Evolutionary conservation across 257 asterid species (phyloP).

Genomic region (Paulownia fortunei): DNA sequence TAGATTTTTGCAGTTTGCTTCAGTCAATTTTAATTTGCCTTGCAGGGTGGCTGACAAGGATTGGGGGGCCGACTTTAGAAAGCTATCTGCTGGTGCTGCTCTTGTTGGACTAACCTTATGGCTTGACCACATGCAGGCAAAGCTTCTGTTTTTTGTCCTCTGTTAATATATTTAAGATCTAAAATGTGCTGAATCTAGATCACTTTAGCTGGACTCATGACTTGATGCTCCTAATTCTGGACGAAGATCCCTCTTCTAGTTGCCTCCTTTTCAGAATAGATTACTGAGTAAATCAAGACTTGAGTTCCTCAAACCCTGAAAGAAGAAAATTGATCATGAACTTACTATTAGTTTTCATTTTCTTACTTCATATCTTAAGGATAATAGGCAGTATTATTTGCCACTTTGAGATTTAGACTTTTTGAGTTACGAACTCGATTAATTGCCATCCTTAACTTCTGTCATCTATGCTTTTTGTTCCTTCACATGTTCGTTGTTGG

Average conservation of each 20-base stretch:
- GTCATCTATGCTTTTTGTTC: too few species aligned
- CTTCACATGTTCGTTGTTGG: too few species aligned
- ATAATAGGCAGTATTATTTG: not conserved
- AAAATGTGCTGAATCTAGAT: not conserved
- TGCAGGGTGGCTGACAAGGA: constrained; percentile 96
- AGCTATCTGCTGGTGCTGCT: constrained; percentile 96
- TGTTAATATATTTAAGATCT: constrained; percentile 15
- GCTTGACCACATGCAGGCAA: constrained; percentile 99
- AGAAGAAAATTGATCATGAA: not conserved
- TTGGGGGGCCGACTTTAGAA: constrained; percentile 98
- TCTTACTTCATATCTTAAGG: too few species aligned
- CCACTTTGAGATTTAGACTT: not conserved
- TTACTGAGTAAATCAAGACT: not conserved
- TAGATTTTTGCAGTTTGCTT: constrained; percentile 24
- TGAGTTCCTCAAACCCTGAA: not conserved
- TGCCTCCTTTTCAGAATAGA: constrained; percentile 1
- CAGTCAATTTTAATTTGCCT: constrained; percentile 31
- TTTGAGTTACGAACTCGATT: not conserved
- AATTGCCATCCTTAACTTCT: not conserved
- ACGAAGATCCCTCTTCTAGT: not conserved
- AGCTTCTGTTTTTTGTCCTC: constrained; percentile 15
- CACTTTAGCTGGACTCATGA: constrained; percentile 2
- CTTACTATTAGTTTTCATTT: not conserved
- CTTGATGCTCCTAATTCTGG: constrained; percentile 24
- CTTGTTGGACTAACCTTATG: constrained; percentile 92